Conservation (phyloP, 2,329 filamentous ascomycete species). For the Phialemonium atrogriseum region DNA sequence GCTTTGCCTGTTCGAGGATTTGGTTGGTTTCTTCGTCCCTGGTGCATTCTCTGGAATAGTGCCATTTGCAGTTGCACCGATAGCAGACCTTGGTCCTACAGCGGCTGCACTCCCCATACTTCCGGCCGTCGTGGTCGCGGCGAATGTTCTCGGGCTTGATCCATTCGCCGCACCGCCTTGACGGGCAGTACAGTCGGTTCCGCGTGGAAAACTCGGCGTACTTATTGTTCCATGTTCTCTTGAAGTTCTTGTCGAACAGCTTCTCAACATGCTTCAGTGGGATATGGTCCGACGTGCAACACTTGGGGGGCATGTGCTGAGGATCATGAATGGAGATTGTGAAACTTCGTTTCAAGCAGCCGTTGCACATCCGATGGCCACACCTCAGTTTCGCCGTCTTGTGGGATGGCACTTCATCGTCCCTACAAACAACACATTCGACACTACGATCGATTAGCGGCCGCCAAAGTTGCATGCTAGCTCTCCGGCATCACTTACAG, state of each 20-base stretch:
- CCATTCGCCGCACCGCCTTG: constrained; percentile 65
- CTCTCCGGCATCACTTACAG: constrained; percentile 12
- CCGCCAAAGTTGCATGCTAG: constrained; percentile 10
- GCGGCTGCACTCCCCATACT: constrained; percentile 59
- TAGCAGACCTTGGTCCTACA: constrained; percentile 71
- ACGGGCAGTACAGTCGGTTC: constrained; percentile 72
- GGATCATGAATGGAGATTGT: constrained; percentile 68
- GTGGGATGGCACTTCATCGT: constrained; percentile 50
- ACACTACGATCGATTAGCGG: no score
- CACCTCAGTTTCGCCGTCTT: constrained; percentile 67
- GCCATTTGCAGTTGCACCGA: constrained; percentile 66
- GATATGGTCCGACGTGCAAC: constrained; percentile 67
- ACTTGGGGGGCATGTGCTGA: constrained; percentile 76
- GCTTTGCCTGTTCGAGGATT: constrained; percentile 56
- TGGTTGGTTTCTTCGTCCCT: constrained; percentile 58
- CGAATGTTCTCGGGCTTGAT: constrained; percentile 66
- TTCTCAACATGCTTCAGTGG: constrained; percentile 67
- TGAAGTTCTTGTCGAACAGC: constrained; percentile 67
- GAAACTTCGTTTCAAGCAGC: constrained; percentile 68
- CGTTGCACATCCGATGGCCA: constrained; percentile 72
- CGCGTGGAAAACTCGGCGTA: constrained; percentile 67
- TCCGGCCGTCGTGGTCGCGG: constrained; percentile 47
- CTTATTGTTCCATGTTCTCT: constrained; percentile 72
- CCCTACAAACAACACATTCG: constrained; percentile 65
- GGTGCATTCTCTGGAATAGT: constrained; percentile 61